Evolutionary conservation across 2,329 filamentous ascomycete species (phyloP).

Genomic region (Arthroderma uncinatum): DNA sequence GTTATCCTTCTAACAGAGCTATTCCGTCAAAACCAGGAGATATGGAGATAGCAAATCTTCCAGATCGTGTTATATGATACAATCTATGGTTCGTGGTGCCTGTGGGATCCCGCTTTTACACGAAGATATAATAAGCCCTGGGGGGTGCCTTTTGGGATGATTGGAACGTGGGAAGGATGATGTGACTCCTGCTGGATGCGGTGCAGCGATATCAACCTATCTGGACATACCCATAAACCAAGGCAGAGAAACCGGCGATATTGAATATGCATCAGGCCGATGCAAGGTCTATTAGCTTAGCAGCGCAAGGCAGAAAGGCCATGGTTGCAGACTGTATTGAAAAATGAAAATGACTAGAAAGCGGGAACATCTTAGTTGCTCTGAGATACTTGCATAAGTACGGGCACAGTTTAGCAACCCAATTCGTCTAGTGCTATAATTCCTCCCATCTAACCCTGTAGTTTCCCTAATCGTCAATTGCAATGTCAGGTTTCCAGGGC

Average conservation of each 20-base stretch:
- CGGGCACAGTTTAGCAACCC: too few relatives aligned
- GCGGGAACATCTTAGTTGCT: not conserved
- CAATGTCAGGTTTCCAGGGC: too few relatives aligned
- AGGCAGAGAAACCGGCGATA: too few relatives aligned
- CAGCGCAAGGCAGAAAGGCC: not conserved
- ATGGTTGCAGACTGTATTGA: not conserved
- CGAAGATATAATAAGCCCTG: not conserved
- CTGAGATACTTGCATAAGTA: not conserved
- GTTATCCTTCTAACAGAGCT: not conserved
- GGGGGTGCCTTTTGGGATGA: not conserved
- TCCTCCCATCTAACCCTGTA: too few relatives aligned
- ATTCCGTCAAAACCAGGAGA: slow-evolving; percentile 3
- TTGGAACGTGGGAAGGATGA: not conserved
- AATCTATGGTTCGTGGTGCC: not conserved
- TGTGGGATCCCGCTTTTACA: not conserved
- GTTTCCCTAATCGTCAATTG: too few relatives aligned
- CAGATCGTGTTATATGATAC: not conserved
- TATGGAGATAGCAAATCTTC: not conserved
- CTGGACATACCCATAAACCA: too few relatives aligned
- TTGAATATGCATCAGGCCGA: not conserved
- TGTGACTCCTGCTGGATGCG: too few relatives aligned
- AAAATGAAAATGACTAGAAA: not conserved
- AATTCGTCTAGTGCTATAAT: too few relatives aligned
- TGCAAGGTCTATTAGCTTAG: not conserved
- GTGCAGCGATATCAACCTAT: too few relatives aligned